These are phyloP conservation scores for Triticum dicoccoides DNA, from an alignment of 176 grass and related monocot genomes.

Conservation along the genomic window DNA sequence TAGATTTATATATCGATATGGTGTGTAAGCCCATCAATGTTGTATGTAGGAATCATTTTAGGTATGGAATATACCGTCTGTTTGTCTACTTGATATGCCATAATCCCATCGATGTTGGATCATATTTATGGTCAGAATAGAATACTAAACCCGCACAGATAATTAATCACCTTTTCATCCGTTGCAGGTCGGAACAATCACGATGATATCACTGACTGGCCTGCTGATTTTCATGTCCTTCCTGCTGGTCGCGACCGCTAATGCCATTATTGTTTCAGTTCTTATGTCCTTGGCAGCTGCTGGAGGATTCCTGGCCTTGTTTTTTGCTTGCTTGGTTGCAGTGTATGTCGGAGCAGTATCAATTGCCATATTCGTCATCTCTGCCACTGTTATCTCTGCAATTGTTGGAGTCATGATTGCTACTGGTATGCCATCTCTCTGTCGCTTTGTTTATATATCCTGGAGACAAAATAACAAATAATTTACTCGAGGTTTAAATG, in stretches of 20 bases:
- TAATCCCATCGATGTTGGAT: neutral
- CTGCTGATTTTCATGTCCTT: constrained; percentile 77
- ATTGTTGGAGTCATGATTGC: constrained; percentile 61
- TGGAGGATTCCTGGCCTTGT: constrained; percentile 82
- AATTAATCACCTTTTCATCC: neutral
- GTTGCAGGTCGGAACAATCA: constrained; percentile 74
- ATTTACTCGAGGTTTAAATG: neutral
- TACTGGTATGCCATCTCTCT: constrained; percentile 44
- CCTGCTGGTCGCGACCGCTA: constrained; percentile 62
- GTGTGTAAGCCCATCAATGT: neutral
- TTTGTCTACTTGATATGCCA: neutral
- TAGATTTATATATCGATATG: neutral
- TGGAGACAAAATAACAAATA: neutral
- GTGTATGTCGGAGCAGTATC: constrained; percentile 75
- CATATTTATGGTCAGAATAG: neutral
- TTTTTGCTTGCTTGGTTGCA: constrained; percentile 72
- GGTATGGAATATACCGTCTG: neutral
- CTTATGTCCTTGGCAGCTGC: constrained; percentile 82
- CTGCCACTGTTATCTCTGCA: constrained; percentile 53
- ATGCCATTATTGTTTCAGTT: constrained; percentile 69
- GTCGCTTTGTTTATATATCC: neutral
- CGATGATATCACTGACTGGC: constrained; percentile 62
- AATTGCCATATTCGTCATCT: constrained; percentile 66
- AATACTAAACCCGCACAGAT: neutral
- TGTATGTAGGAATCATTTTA: neutral